phyloP scores from a whole-genome alignment of 768 basidiomycete species.

The Leccinum imitatum region DNA sequence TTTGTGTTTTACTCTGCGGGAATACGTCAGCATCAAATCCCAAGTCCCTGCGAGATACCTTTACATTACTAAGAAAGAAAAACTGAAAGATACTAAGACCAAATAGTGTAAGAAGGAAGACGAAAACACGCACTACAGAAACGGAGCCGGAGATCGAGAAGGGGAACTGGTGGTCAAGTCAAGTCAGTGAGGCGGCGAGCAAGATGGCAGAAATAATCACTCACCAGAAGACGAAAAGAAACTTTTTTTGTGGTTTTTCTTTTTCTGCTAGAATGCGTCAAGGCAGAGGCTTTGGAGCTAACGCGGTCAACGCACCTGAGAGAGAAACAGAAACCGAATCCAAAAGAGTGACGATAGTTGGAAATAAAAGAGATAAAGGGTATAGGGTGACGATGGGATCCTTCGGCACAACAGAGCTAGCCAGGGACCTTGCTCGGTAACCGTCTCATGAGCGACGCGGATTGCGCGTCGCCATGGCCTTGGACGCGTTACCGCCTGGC shows the following conservation, averaged over 20 bases:
- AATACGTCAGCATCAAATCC: not conserved
- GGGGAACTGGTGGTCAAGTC: not conserved
- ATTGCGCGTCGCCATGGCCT: not conserved
- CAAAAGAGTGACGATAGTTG: not conserved
- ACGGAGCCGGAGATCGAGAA: not conserved
- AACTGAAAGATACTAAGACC: not conserved
- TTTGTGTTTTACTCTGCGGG: not conserved
- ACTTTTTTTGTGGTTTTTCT: not conserved
- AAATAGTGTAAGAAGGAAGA: not conserved
- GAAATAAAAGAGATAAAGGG: conserved; percentile 1
- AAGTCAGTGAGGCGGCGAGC: not conserved
- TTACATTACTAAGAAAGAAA: not conserved
- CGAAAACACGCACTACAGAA: not conserved
- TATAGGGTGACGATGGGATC: conserved; percentile 10
- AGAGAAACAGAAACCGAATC: not conserved
- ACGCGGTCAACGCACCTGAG: not conserved
- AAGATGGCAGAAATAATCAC: not conserved
- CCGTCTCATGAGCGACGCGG: not conserved
- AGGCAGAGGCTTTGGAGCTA: too few species aligned
- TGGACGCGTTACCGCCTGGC: not conserved
- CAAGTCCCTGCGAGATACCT: not conserved
- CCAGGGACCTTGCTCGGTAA: not conserved
- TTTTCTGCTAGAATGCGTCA: not conserved
- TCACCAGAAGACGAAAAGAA: not conserved
- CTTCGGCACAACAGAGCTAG: not conserved